Conservation (phyloP, 768 basidiomycete genomes). For the Tylopilus subfusipes region DNA sequence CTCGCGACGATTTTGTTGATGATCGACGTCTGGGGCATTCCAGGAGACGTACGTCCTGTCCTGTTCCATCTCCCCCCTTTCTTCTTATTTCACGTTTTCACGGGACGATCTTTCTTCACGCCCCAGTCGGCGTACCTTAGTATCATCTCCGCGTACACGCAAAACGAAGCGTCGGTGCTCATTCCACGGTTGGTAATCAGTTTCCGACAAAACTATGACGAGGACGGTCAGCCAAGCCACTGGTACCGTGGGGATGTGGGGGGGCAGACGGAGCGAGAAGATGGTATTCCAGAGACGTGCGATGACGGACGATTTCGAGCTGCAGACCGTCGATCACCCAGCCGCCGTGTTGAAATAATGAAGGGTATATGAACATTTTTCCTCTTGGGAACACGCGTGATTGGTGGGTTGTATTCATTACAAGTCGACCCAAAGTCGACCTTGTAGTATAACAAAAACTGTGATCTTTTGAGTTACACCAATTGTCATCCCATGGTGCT, state of each 20-base stretch:
- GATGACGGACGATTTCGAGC: conserved; percentile 4
- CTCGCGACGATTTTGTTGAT: conserved; percentile 17
- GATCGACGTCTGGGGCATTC: conserved; percentile 14
- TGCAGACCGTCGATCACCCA: background rate
- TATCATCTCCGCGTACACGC: conserved; percentile 15
- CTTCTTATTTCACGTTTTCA: no score
- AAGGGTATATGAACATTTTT: no score
- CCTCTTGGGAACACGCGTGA: no score
- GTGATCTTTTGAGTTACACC: background rate
- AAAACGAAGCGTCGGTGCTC: conserved; percentile 17
- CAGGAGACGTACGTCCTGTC: conserved; percentile 6
- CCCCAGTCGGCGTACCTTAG: conserved; percentile 5
- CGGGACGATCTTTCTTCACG: background rate
- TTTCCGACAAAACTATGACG: conserved; percentile 16
- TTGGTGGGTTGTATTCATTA: no score
- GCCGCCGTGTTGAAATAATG: no score
- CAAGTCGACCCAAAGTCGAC: no score
- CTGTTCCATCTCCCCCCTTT: no score
- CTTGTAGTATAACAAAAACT: no score
- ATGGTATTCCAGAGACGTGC: conserved; percentile 9
- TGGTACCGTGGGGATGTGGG: background rate
- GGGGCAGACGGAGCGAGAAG: conserved; percentile 1
- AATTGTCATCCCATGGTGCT: background rate
- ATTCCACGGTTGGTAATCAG: conserved; percentile 20
- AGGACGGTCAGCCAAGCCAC: background rate